A percentile compares a stretch with the other conserved stretches of the same genome.
phyloP scores from a whole-genome alignment of 23 red algal genomes.

The Gracilaria vermiculophylla region DNA sequence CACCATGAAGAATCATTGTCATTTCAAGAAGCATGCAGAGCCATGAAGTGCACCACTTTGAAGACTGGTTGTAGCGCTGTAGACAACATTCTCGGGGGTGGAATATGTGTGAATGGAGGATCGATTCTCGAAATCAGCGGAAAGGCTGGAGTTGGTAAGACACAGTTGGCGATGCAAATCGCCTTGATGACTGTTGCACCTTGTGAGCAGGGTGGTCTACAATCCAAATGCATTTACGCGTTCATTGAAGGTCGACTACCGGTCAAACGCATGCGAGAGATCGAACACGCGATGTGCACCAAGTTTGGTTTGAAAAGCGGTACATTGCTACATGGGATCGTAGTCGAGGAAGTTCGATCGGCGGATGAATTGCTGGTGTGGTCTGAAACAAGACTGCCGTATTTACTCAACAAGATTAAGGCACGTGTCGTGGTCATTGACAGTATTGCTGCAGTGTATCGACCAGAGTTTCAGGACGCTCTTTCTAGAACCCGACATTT shows the following conservation, averaged over 20 bases:
- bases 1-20: background rate
- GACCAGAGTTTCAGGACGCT: slow-evolving; percentile 47
- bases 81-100: slow-evolving; percentile 50
- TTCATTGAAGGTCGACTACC: slow-evolving; percentile 54
- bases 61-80: slow-evolving; percentile 32
- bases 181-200: slow-evolving; percentile 41
- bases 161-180: slow-evolving; percentile 76
- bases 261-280: slow-evolving; percentile 37
- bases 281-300: slow-evolving; percentile 33
- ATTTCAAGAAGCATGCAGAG: background rate
- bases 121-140: slow-evolving; percentile 76
- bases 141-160: slow-evolving; percentile 72
- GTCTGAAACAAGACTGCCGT: slow-evolving; percentile 52
- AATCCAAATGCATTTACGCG: slow-evolving; percentile 13
- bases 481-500: slow-evolving; percentile 37
- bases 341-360: slow-evolving; percentile 58
- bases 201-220: background rate
- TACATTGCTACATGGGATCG: slow-evolving; percentile 30
- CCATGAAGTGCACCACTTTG: background rate
- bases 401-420: slow-evolving; percentile 29
- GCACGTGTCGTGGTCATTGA: slow-evolving; percentile 74
- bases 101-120: slow-evolving; percentile 17
- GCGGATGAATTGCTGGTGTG: slow-evolving; percentile 45
- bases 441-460: slow-evolving; percentile 70
- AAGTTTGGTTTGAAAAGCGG: background rate